Conservation (phyloP, 371 early-diverging fungal species). For the Circinella umbellata region DNA sequence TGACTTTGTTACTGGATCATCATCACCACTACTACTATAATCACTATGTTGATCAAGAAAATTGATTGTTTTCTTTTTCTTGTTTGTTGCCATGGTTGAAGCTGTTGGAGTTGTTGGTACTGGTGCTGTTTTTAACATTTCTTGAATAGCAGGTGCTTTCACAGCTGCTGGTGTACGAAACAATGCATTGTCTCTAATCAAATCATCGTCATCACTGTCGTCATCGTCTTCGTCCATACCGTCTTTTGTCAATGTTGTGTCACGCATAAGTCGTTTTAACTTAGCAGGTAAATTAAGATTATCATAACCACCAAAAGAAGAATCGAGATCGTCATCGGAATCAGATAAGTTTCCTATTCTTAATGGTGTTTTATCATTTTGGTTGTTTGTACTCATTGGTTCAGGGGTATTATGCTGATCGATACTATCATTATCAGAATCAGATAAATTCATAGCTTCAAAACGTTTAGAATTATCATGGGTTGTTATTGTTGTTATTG, state of each 20-base stretch:
- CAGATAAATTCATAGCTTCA: constrained; percentile 4
- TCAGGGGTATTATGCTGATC: constrained; percentile 9
- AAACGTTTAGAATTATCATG: background rate
- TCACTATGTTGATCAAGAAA: constrained; percentile 1
- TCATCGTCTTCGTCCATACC: constrained; percentile 9
- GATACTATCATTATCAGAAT: background rate
- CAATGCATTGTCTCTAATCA: constrained; percentile 15
- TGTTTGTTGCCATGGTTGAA: constrained; percentile 3
- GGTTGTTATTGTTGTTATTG: background rate
- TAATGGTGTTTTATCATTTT: background rate
- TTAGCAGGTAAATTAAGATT: constrained; percentile 23
- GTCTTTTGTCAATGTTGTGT: constrained; percentile 4
- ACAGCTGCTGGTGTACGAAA: constrained; percentile 23
- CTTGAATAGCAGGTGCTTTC: constrained; percentile 19
- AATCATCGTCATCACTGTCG: constrained; percentile 20
- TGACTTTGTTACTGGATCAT: background rate
- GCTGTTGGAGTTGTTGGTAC: background rate
- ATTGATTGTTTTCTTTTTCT: constrained; percentile 1
- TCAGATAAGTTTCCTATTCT: constrained; percentile 14
- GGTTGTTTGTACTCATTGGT: background rate
- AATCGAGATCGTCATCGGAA: constrained; percentile 21
- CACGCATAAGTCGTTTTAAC: constrained; percentile 24
- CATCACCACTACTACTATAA: constrained; percentile 12
- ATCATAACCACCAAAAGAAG: constrained; percentile 7
- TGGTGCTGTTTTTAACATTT: constrained; percentile 5